Conservation (phyloP, 495 filamentous ascomycete genomes). For the Rhizodiscina lignyota region DNA sequence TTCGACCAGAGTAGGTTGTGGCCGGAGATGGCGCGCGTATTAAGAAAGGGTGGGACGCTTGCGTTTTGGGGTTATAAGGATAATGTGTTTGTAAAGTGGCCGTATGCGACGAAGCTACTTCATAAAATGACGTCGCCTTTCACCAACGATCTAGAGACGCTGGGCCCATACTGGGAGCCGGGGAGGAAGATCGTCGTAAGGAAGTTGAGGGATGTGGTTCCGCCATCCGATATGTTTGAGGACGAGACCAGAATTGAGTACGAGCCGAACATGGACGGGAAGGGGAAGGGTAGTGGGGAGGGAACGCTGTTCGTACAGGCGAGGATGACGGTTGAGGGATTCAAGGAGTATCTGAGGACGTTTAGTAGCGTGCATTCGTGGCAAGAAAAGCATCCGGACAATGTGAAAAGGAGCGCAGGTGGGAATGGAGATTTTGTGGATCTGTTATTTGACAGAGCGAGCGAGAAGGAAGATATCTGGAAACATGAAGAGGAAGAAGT, state of each 20-base stretch:
- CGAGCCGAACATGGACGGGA: conserved; percentile 32
- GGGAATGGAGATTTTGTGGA: conserved; percentile 35
- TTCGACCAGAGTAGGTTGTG: conserved; percentile 37
- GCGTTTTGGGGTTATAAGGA: conserved; percentile 51
- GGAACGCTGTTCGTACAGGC: conserved; percentile 33
- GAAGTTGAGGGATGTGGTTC: conserved; percentile 29
- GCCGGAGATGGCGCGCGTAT: conserved; percentile 34
- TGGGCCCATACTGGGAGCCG: conserved; percentile 46
- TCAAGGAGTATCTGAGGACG: conserved; percentile 38
- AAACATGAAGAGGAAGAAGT: conserved; percentile 28
- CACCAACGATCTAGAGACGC: conserved; percentile 1
- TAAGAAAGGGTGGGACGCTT: conserved; percentile 36
- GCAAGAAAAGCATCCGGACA: conserved; percentile 30
- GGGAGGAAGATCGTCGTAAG: conserved; percentile 36
- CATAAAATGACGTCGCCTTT: conserved; percentile 9
- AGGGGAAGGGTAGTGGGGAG: conserved; percentile 19
- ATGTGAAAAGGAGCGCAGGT: conserved; percentile 27
- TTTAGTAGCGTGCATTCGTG: conserved; percentile 38
- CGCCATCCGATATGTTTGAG: conserved; percentile 31
- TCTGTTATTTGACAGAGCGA: conserved; percentile 35
- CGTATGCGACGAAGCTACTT: conserved; percentile 25
- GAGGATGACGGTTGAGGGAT: conserved; percentile 33
- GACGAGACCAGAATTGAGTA: conserved; percentile 35
- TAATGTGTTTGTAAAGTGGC: conserved; percentile 31
- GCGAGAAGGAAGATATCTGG: conserved; percentile 31